Base-by-base conservation (phyloP, 2,329 filamentous ascomycete genomes). In the Blastomyces silverae region DNA sequence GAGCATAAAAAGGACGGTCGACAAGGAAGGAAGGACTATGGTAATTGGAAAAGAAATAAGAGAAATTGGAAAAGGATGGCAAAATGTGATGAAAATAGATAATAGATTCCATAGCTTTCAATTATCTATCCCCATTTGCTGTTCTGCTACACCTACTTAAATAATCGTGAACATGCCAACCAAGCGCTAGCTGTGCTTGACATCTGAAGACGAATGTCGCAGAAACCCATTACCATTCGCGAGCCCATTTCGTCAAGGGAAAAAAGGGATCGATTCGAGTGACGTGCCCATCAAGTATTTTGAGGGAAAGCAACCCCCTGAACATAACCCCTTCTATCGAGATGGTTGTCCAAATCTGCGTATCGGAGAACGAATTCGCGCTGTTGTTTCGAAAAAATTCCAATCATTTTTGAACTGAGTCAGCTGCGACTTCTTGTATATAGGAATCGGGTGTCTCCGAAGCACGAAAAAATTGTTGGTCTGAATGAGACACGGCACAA, bases 341-440 rank as follows among this genome's bases (percentile, higher is more conserved):
- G 71, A 58, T 77, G 74, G 71, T 81, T 81, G 67, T 82, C 80
- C 68, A 82, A 70, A 69, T 80, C 79, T 67, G 80, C 79, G 65
- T 81, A 82, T 62, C 79, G 77, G 64, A 82, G 74, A 46, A 81
- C 78, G 63, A 81, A 81, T 66, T 81, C 79, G 55, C 79, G 78
- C 76, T 80, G 65, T 31, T 55, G 62, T 42, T 31, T 56, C 3
- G 37, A 11, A 17, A 15, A 5, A 39, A 28, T 39, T 4, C 25
- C 15, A 34, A 3, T 13, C 1, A 25, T 28, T 53, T 28, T 53
- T 20, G n/a, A 48, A 5, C 17, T 20, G 25, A 11, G 25, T 58
- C 15, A 42, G 52, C 17, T 28, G 7, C 22, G 50, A 34, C 31
- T 3, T 46, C 57, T 20, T 46, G 56, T 44, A 25, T 15, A 31